phyloP scores from a whole-genome alignment of 331 rosid species.

The Pyrus hybrid region DNA sequence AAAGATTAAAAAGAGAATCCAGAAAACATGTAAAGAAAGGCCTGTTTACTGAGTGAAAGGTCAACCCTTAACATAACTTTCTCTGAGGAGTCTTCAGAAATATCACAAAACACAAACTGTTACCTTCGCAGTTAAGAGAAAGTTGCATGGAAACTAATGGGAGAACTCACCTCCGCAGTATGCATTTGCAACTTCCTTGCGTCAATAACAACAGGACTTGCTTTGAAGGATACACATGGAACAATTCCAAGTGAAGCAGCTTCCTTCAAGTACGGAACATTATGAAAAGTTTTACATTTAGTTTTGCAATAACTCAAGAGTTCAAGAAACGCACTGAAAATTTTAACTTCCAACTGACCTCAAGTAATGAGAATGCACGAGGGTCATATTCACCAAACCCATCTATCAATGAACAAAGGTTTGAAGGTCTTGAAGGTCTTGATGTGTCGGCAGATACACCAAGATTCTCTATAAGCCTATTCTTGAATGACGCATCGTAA shows the following conservation, averaged over 20 bases:
- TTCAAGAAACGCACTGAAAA: conserved; percentile 1
- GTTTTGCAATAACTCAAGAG: conserved; percentile 3
- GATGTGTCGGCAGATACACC: conserved; percentile 50
- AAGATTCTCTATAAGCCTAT: conserved; percentile 60
- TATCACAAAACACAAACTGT: conserved; percentile 12
- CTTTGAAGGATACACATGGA: conserved; percentile 69
- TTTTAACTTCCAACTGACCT: conserved; percentile 53
- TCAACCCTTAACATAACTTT: background rate
- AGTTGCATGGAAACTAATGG: background rate
- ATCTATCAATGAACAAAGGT: conserved; percentile 67
- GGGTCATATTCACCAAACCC: conserved; percentile 97
- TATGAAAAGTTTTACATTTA: conserved; percentile 17
- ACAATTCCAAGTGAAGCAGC: conserved; percentile 87
- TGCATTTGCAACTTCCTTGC: conserved; percentile 50
- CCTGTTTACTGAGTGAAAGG: background rate
- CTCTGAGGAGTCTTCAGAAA: background rate
- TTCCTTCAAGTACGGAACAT: conserved; percentile 49
- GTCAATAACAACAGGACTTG: conserved; percentile 61
- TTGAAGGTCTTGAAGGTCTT: conserved; percentile 46
- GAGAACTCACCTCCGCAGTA: conserved; percentile 73
- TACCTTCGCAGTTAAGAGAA: background rate
- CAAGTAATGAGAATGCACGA: conserved; percentile 77
- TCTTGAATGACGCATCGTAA: conserved; percentile 42
- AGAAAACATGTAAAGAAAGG: no score
- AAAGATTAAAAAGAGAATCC: background rate